Conservation (phyloP, 1,284 basidiomycete species). For the Testicularia cyperi region DNA sequence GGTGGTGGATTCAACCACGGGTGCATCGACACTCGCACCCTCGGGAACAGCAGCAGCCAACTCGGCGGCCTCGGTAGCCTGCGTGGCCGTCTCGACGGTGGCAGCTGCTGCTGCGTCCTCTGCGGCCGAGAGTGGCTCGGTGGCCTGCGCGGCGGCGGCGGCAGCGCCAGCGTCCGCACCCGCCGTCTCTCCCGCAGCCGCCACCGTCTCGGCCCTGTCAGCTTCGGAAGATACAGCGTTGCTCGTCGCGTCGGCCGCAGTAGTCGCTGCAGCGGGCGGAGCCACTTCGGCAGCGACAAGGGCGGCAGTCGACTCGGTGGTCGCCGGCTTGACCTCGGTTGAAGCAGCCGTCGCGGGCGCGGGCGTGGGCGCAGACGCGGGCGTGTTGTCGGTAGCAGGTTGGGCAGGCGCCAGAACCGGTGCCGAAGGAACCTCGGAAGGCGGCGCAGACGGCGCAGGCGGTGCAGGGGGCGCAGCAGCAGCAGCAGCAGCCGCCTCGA, state of each 20-base stretch:
- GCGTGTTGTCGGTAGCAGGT: slow-evolving; percentile 3
- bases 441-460: slow-evolving; percentile 2
- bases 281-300: too few species aligned
- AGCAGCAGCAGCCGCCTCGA: not conserved
- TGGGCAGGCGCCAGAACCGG: slow-evolving; percentile 15
- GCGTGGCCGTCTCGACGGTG: not conserved
- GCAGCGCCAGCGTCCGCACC: too few species aligned
- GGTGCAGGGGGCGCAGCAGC: slow-evolving; percentile 2
- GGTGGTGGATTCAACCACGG: too few species aligned
- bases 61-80: not conserved
- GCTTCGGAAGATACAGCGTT: too few species aligned
- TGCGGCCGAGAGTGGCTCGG: not conserved
- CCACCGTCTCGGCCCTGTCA: too few species aligned
- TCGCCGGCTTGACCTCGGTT: not conserved
- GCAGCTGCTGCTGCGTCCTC: not conserved
- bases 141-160: not conserved
- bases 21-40: too few species aligned
- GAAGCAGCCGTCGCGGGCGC: not conserved
- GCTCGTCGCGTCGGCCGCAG: too few species aligned
- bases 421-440: slow-evolving; percentile 2
- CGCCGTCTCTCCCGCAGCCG: too few species aligned
- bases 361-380: slow-evolving; percentile 1
- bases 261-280: too few species aligned
- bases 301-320: not conserved
- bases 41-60: too few species aligned